These are phyloP conservation scores for Phialocephala subalpina DNA, from an alignment of 2,329 filamentous ascomycete genomes.

Conservation along the genomic window DNA sequence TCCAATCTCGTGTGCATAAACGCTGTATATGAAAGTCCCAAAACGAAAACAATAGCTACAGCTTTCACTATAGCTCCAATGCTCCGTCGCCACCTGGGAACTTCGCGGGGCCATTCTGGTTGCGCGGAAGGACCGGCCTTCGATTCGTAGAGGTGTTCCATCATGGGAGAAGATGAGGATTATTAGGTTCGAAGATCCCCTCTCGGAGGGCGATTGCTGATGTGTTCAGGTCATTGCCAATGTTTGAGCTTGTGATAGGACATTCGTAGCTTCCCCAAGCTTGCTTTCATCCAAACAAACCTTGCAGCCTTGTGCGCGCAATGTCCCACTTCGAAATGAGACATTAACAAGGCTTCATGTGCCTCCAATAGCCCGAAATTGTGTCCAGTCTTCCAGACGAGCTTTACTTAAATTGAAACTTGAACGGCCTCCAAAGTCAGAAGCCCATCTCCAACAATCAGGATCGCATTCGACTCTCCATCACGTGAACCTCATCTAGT, in stretches of 20 bases:
- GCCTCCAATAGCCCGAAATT: not conserved
- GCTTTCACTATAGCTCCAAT: constrained; percentile 6
- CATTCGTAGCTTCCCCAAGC: constrained; percentile 14
- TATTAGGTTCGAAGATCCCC: constrained; percentile 12
- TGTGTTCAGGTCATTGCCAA: constrained; percentile 22
- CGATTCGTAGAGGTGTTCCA: constrained; percentile 23
- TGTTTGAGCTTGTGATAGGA: constrained; percentile 20
- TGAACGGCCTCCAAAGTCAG: not conserved
- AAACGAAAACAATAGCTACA: constrained; percentile 16
- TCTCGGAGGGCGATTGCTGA: constrained; percentile 24
- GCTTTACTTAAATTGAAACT: not conserved
- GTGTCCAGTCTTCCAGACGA: not conserved
- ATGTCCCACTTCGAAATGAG: not conserved
- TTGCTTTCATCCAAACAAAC: not conserved
- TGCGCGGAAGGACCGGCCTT: constrained; percentile 38
- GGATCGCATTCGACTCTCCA: not conserved
- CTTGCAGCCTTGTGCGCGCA: constrained; percentile 35
- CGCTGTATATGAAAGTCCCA: constrained; percentile 21
- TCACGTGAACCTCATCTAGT: not conserved
- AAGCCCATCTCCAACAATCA: not conserved
- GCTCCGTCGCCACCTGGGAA: constrained; percentile 17
- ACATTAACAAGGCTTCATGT: not conserved
- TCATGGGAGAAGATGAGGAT: constrained; percentile 3
- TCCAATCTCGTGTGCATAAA: constrained; percentile 16
- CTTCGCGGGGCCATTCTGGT: constrained; percentile 16